phyloP scores from a whole-genome alignment of 2,329 filamentous ascomycete genomes.

The Trichocomaceae sp. region DNA sequence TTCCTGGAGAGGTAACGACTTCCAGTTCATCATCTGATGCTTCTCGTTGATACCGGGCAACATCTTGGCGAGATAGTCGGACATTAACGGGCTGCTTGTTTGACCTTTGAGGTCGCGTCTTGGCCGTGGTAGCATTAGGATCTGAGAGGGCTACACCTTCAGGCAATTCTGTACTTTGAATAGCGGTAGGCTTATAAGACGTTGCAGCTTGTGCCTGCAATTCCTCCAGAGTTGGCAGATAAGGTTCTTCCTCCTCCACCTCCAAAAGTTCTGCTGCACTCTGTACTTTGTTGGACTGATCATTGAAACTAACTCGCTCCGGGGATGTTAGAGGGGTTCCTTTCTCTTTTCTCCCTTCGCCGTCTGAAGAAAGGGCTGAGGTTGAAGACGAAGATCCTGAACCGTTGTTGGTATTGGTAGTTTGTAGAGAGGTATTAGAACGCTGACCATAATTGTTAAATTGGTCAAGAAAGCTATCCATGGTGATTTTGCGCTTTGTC shows the following conservation, averaged over 20 bases:
- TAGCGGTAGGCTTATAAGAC: not conserved
- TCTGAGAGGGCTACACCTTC: not conserved
- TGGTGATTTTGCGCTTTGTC: conserved; percentile 85
- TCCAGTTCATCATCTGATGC: conserved; percentile 55
- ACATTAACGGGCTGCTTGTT: conserved; percentile 33
- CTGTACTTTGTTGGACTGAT: conserved; percentile 3
- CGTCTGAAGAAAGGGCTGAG: conserved; percentile 45
- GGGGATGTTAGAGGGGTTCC: conserved; percentile 69
- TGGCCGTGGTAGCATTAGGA: not conserved
- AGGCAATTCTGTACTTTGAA: not conserved
- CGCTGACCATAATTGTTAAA: conserved; percentile 58
- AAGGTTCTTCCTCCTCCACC: not conserved
- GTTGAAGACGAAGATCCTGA: conserved; percentile 40
- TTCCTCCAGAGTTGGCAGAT: not conserved
- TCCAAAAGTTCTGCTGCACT: not conserved
- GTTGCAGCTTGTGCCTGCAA: not conserved
- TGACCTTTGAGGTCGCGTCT: conserved; percentile 16
- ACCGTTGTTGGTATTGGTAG: conserved; percentile 23
- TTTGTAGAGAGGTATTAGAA: conserved; percentile 29
- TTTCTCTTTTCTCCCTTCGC: conserved; percentile 38
- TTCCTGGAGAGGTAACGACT: conserved; percentile 47
- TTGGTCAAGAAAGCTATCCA: conserved; percentile 70
- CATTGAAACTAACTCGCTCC: conserved; percentile 22
- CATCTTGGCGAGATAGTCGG: conserved; percentile 33
- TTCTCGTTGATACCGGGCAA: conserved; percentile 29